A percentile compares a stretch with the other conserved stretches of the same genome.
Conservation (phyloP, 2,329 filamentous ascomycete species). For the Drechslerella coelobrocha region DNA sequence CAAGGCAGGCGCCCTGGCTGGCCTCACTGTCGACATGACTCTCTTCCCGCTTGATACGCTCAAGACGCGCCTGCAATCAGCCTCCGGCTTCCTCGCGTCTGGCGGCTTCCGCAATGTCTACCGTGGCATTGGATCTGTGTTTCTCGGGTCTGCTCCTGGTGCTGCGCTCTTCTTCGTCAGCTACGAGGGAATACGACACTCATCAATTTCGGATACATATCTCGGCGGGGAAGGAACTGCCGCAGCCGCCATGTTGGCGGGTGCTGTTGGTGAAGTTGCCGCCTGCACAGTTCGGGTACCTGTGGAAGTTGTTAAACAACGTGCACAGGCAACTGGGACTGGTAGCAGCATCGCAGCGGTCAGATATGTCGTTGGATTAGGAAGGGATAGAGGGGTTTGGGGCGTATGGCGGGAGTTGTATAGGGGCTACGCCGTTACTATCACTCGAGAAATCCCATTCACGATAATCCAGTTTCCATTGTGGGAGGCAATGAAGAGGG, state of each 20-base stretch:
- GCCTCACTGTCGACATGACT: constrained; percentile 93
- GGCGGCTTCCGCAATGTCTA: constrained; percentile 94
- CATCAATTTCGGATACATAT: constrained; percentile 59
- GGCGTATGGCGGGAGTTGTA: constrained; percentile 84
- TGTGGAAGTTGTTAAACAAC: constrained; percentile 96
- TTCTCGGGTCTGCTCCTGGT: constrained; percentile 89
- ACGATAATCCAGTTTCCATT: constrained; percentile 96
- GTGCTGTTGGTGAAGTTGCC: constrained; percentile 84
- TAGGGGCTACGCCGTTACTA: constrained; percentile 87
- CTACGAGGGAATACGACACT: constrained; percentile 76
- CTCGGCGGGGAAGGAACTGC: constrained; percentile 31
- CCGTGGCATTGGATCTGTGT: constrained; percentile 83
- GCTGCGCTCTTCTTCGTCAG: constrained; percentile 98
- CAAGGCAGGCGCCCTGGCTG: constrained; percentile 84
- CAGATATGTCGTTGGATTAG: constrained; percentile 35
- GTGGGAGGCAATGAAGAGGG: constrained; percentile 90
- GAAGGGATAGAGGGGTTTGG: constrained; percentile 27
- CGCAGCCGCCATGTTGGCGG: constrained; percentile 72
- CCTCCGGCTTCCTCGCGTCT: constrained; percentile 75
- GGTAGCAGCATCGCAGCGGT: constrained; percentile 26
- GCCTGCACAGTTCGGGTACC: constrained; percentile 92
- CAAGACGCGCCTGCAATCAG: constrained; percentile 94
- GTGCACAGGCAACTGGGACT: constrained; percentile 73
- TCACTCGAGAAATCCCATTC: constrained; percentile 95
- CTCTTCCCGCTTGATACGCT: constrained; percentile 98